Evolutionary conservation across 192 early-diverging fungal species (phyloP).

Genomic region (Funneliformis geosporum): DNA sequence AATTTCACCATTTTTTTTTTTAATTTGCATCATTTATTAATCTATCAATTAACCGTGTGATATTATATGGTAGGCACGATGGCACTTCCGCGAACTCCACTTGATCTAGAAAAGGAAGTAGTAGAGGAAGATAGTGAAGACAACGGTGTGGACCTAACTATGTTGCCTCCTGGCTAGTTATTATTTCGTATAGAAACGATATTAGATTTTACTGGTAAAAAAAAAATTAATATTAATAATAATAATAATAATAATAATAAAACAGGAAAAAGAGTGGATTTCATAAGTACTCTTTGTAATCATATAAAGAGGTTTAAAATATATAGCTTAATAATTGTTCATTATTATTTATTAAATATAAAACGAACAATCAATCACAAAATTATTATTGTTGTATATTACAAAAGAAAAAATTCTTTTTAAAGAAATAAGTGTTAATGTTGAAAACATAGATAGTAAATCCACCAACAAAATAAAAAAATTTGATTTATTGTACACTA

Average conservation of each 20-base stretch:
- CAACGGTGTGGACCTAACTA: constrained; percentile 79
- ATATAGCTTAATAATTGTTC: too few relatives aligned
- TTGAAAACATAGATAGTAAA: too few relatives aligned
- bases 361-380: too few relatives aligned
- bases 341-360: too few relatives aligned
- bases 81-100: constrained; percentile 93
- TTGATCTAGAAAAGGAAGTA: constrained; percentile 70
- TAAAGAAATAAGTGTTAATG: too few relatives aligned
- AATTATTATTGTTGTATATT: too few relatives aligned
- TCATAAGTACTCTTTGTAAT: too few relatives aligned
- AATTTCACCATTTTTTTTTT: neutral
- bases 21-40: neutral
- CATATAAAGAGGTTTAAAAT: too few relatives aligned
- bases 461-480: neutral
- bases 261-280: too few relatives aligned
- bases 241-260: too few relatives aligned
- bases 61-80: constrained; percentile 90
- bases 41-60: neutral
- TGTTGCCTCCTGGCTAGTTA: constrained; percentile 89
- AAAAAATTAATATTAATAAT: neutral
- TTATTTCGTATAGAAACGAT: neutral
- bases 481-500: neutral
- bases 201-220: neutral
- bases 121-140: constrained; percentile 60
- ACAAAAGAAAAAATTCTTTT: too few relatives aligned